Percentiles rank a stretch among this genome's conserved stretches.
phyloP scores from a whole-genome alignment of 345 rosid species.

The Gossypium australe region DNA sequence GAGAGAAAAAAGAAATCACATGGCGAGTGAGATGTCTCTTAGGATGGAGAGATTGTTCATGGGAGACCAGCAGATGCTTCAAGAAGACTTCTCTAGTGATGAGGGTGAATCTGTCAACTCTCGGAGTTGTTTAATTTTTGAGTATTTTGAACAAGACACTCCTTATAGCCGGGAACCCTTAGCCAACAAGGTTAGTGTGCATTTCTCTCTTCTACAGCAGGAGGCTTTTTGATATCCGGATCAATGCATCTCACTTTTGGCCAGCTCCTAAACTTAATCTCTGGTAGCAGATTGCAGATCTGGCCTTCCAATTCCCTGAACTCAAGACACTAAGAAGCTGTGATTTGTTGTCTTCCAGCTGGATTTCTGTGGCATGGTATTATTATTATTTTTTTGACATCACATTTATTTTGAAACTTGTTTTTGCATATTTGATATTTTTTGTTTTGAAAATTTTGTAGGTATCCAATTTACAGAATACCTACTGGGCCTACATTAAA shows the following conservation, averaged over 20 bases:
- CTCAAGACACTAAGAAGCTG: slow-evolving; percentile 66
- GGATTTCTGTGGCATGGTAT: slow-evolving; percentile 98
- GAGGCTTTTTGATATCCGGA: neutral
- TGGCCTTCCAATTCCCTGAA: slow-evolving; percentile 56
- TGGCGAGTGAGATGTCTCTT: slow-evolving; percentile 23
- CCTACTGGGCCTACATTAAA: slow-evolving; percentile 86
- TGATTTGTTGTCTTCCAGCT: slow-evolving; percentile 33
- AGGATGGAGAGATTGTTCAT: slow-evolving; percentile 44
- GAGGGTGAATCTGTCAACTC: slow-evolving; percentile 58
- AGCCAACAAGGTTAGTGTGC: slow-evolving; percentile 70
- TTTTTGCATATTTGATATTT: neutral
- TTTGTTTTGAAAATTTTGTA: slow-evolving; percentile 16
- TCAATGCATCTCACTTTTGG: neutral
- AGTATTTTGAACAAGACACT: slow-evolving; percentile 68
- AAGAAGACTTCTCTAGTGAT: slow-evolving; percentile 58
- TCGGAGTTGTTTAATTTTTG: slow-evolving; percentile 53
- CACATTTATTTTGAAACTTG: neutral
- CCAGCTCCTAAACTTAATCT: neutral
- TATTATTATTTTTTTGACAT: neutral
- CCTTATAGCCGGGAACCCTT: slow-evolving; percentile 88
- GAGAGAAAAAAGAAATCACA: slow-evolving; percentile 27
- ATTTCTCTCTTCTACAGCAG: neutral
- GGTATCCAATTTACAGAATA: slow-evolving; percentile 95
- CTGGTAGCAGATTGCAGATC: slow-evolving; percentile 52
- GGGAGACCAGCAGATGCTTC: slow-evolving; percentile 39